Evolutionary conservation across 1,139 yeast genomes (phyloP), one percentile per base, ranked within the genome.

Genomic region (Kodamaea anthophila): DNA sequence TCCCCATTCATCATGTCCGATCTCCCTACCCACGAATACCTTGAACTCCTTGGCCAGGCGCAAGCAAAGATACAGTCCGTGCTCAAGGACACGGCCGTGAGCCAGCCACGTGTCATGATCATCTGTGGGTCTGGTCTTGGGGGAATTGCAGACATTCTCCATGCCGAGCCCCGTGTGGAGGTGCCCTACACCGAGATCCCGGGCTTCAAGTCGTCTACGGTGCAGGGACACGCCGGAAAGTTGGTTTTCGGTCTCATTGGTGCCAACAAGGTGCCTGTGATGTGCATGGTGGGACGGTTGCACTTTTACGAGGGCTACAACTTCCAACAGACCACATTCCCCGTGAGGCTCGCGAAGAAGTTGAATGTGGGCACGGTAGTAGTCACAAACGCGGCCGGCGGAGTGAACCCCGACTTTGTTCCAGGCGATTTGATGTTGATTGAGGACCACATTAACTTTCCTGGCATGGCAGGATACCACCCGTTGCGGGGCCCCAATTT

Each of bases 111-210:
- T 35, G 80, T 75, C 1, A 72, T 88, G 45, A 81, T 91, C 41
- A 82, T 91, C 30, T 88, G 97, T 60, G 97, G 98, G 5, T 85
- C 96, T 3, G 97, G 97, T 0, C 65, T 91, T 10, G 94, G 96
- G 7, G 94, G 94, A 0, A 79, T 91, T 31, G 81, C 91, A 2
- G 62, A 73, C 30, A 55, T 67, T 39, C 50, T 80, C 35, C 53
- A 57, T 20, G 45, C 60, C 2, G 60, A 56, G 27, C 53, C 71
- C 27, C 53, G 51, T 32, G 53, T 72, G 23, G 73, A 69, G 42
- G 65, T 91, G 19, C 60, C 78, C 1, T 91, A 87, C 51, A 44
- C 54, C 5, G 65, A 70, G 1, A 83, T 91, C 30, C 96, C 97
- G 0, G 86, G 93, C 1, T 88, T 88, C 55, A 72, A 71, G 47